Evolutionary conservation across 805 yeast species (phyloP), one percentile per base, ranked within the genome.

Genomic region (Cephaloascus albidus): DNA sequence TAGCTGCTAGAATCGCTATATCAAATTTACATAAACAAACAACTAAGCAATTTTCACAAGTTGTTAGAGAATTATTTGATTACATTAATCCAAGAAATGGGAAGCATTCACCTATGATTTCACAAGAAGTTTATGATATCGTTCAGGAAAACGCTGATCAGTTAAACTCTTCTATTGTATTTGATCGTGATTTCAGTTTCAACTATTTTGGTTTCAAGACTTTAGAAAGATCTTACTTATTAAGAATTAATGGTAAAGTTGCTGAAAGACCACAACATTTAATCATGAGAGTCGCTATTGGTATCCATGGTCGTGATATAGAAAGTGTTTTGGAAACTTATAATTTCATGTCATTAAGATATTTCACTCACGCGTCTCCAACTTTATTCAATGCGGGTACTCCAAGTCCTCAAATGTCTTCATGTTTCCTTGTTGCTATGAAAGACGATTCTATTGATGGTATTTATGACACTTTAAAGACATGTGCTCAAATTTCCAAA

Each of bases 361-460:
- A 79, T 57, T 87, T 90, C 65, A 85, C 89, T 37, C 97, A 90
- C 56, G 96, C 95, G 3, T 85, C 96, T 5, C 97, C 98, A 10
- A 90, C 98, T 2, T 66, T 90, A 43, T 90, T 85, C 72, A 89
- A 89, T 52, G 85, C 97, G 1, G 97, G 96, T 38, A 86, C 96
- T 20, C 82, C 88, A 30, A 68, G 74, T 41, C 84, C 93, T 20
- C 86, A 77, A 57, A 74, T 90, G 70, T 85, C 97, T 14, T 89
- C 96, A 12, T 90, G 97, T 64, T 90, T 89, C 70, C 66, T 90
- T 38, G 71, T 90, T 35, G 90, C 90, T 26, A 87, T 86, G 89
- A 79, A 82, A 53, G 95, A 85, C 36, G 98, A 90, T 61, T 89
- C 97, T 3, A 87, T 90, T 44, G 96, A 90, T 46, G 97, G 97